Evolutionary conservation across 148 eudicot genomes (phyloP).

Genomic region (Linanthus parryae): DNA sequence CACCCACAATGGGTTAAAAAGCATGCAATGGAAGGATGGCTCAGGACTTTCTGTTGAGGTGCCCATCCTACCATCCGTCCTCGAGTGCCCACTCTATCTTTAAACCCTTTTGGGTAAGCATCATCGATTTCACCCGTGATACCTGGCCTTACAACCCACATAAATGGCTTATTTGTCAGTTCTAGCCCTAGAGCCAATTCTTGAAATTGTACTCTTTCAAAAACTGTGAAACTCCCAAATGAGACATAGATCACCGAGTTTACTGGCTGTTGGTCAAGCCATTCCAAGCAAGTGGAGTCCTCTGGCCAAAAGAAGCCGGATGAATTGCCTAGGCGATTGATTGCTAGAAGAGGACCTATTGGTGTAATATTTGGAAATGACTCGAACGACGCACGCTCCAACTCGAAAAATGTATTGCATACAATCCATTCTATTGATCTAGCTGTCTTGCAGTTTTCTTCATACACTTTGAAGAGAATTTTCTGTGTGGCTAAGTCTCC

Average conservation of each 20-base stretch:
- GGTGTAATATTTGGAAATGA: constrained; percentile 14
- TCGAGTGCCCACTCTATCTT: constrained; percentile 4
- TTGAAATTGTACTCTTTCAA: constrained; percentile 10
- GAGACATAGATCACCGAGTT: constrained; percentile 14
- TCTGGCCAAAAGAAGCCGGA: constrained; percentile 15
- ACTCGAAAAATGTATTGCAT: constrained; percentile 13
- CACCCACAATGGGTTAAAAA: constrained; percentile 17
- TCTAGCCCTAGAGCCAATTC: constrained; percentile 18
- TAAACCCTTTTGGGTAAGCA: constrained; percentile 12
- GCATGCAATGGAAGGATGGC: constrained; percentile 17
- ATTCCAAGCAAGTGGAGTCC: constrained; percentile 12
- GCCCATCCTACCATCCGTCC: constrained; percentile 15
- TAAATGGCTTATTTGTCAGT: constrained; percentile 8
- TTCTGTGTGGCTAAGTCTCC: not conserved
- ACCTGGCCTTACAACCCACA: constrained; percentile 15
- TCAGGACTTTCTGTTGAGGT: constrained; percentile 14
- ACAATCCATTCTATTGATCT: constrained; percentile 7
- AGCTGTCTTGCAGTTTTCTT: not conserved
- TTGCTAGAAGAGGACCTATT: too few relatives aligned
- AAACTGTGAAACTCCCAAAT: constrained; percentile 19
- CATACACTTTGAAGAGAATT: not conserved
- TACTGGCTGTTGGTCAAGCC: constrained; percentile 17
- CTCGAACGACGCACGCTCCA: constrained; percentile 17
- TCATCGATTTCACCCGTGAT: not conserved
- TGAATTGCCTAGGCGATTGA: constrained; percentile 1